phyloP scores from a whole-genome alignment of 768 basidiomycete genomes.

The Obba rivulosa region DNA sequence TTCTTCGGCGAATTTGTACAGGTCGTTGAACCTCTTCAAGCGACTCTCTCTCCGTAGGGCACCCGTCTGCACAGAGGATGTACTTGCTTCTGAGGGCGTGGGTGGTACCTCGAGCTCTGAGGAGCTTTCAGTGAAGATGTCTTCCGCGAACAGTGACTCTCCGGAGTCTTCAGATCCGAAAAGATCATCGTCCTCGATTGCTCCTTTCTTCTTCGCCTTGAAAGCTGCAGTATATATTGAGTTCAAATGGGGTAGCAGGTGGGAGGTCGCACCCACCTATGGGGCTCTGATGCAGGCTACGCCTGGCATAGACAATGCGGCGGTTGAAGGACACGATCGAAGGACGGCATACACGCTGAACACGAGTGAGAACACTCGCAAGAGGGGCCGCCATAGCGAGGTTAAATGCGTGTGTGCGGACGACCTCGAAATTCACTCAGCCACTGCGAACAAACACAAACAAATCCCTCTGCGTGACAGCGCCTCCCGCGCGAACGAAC shows the following conservation, averaged over 20 bases:
- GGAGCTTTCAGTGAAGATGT: constrained; percentile 4
- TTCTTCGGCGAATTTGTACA: constrained; percentile 31
- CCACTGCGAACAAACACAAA: background rate
- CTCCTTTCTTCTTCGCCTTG: constrained; percentile 9
- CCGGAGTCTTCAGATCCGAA: constrained; percentile 8
- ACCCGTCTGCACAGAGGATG: background rate
- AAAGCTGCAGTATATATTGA: constrained; percentile 4
- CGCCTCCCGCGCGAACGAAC: no score
- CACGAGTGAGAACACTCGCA: constrained; percentile 1
- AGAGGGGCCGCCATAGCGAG: background rate
- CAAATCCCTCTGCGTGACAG: background rate
- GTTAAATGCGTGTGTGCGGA: background rate
- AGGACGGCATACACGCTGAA: background rate
- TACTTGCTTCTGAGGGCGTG: background rate
- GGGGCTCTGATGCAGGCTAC: constrained; percentile 3
- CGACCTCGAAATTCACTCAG: background rate
- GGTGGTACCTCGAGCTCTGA: background rate
- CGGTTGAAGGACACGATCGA: background rate
- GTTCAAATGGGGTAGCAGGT: background rate
- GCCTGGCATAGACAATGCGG: background rate
- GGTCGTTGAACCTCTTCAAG: constrained; percentile 28
- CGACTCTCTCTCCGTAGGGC: constrained; percentile 23
- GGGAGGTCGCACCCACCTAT: background rate
- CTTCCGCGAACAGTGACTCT: constrained; percentile 8
- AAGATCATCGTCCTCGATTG: constrained; percentile 5